Conservation (phyloP, 1,284 basidiomycete species). For the Leccinum griseonigrum region DNA sequence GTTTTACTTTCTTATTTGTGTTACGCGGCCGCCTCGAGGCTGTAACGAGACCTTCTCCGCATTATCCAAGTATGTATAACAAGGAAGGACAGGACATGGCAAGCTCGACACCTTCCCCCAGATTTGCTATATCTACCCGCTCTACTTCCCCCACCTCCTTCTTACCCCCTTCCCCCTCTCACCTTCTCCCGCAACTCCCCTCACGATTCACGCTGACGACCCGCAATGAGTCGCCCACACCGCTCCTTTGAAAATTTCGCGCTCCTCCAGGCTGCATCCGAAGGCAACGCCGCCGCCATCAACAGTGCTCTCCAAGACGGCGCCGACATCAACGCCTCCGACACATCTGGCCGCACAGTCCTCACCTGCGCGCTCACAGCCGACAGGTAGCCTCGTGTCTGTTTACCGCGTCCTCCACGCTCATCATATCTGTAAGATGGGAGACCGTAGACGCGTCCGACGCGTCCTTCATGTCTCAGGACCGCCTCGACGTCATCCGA, state of each 20-base stretch:
- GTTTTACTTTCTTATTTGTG: constrained; percentile 14
- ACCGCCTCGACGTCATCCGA: constrained; percentile 54
- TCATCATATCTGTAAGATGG: constrained; percentile 44
- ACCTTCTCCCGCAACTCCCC: not conserved
- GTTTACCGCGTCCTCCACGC: not conserved
- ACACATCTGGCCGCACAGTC: constrained; percentile 56
- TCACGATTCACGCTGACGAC: constrained; percentile 33
- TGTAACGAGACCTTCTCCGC: constrained; percentile 22
- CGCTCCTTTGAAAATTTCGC: constrained; percentile 46
- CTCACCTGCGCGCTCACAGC: constrained; percentile 68
- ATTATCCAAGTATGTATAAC: constrained; percentile 30
- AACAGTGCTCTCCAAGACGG: constrained; percentile 52
- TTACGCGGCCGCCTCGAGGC: constrained; percentile 29
- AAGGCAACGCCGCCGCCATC: constrained; percentile 55
- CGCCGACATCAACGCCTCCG: constrained; percentile 64
- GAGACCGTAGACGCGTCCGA: constrained; percentile 62
- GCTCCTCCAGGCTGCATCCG: constrained; percentile 56
- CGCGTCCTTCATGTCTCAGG: constrained; percentile 57
- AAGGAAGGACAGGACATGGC: constrained; percentile 4
- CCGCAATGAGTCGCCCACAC: constrained; percentile 36
- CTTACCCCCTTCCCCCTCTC: not conserved
- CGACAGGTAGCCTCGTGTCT: constrained; percentile 47
- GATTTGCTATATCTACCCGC: constrained; percentile 20
- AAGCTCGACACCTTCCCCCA: constrained; percentile 7
- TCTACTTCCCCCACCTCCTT: constrained; percentile 1